Conservation (phyloP, 2,329 filamentous ascomycete species). For the Neofusicoccum ribis region DNA sequence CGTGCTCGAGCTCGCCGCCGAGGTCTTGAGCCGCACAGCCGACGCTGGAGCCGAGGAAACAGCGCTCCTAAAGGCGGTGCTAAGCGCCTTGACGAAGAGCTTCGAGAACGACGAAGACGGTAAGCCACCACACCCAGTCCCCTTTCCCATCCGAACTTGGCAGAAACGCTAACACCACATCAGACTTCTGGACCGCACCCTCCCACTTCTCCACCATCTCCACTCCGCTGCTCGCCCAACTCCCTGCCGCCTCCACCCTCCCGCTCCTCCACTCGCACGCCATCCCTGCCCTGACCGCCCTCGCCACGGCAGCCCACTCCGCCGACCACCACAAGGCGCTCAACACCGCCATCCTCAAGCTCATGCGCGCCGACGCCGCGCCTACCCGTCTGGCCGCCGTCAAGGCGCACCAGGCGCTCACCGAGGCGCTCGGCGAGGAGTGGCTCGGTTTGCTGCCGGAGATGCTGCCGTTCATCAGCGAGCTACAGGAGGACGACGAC, state of each 20-base stretch:
- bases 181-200: constrained; percentile 88
- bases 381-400: constrained; percentile 79
- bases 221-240: constrained; percentile 67
- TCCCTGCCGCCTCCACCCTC: constrained; percentile 34
- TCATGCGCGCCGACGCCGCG: constrained; percentile 71
- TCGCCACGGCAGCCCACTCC: constrained; percentile 76
- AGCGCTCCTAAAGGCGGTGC: constrained; percentile 66
- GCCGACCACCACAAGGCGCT: constrained; percentile 89
- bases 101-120: constrained; percentile 89
- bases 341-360: constrained; percentile 74
- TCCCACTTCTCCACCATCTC: constrained; percentile 77
- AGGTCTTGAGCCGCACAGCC: constrained; percentile 52
- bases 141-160: not conserved
- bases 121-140: constrained; percentile 27
- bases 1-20: constrained; percentile 72
- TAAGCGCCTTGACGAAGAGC: constrained; percentile 70
- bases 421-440: constrained; percentile 81
- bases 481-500: constrained; percentile 94
- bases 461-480: constrained; percentile 95
- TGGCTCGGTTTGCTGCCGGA: constrained; percentile 90
- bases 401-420: constrained; percentile 76
- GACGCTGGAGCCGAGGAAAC: constrained; percentile 30
- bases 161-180: not conserved
- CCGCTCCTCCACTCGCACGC: constrained; percentile 42
- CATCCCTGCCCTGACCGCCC: constrained; percentile 74